Percentiles rank a stretch among this genome's conserved stretches.
phyloP scores from a whole-genome alignment of 2,329 filamentous ascomycete genomes.

The Alternaria triticina region DNA sequence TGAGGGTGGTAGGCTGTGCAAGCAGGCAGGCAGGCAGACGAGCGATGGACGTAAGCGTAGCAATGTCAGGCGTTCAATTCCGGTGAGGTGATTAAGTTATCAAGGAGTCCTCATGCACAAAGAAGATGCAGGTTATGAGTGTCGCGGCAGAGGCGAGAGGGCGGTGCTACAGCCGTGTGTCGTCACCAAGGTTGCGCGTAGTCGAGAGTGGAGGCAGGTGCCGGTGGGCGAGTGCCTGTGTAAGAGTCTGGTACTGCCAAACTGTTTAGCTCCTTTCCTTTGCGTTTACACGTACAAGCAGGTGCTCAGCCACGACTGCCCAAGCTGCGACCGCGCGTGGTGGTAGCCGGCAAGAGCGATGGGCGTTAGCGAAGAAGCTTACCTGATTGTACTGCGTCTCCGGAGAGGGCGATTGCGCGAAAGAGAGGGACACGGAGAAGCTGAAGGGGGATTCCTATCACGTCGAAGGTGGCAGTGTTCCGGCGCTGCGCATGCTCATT shows the following conservation, averaged over 20 bases:
- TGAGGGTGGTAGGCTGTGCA: constrained; percentile 6
- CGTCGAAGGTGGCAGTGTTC: constrained; percentile 14
- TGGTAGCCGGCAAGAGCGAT: not conserved
- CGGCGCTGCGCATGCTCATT: constrained; percentile 12
- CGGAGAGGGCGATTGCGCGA: constrained; percentile 1
- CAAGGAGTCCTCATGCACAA: constrained; percentile 31
- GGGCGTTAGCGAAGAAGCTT: constrained; percentile 1
- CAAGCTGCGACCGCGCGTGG: not conserved
- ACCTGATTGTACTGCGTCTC: constrained; percentile 1
- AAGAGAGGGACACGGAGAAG: not conserved
- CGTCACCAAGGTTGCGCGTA: not conserved
- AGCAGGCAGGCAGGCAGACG: constrained; percentile 13
- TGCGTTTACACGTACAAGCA: not conserved
- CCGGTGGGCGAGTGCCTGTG: constrained; percentile 1
- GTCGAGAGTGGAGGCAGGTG: constrained; percentile 3
- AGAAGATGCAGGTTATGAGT: constrained; percentile 12
- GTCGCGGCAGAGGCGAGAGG: constrained; percentile 12
- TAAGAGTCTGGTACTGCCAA: not conserved
- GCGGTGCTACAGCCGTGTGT: not conserved
- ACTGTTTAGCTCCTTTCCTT: not conserved
- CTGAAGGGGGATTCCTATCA: constrained; percentile 2
- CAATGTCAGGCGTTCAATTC: constrained; percentile 38
- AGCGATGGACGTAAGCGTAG: constrained; percentile 35
- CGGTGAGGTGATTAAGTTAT: constrained; percentile 29
- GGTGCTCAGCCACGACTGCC: not conserved